Percentiles rank a stretch among this genome's conserved stretches.
Evolutionary conservation across 495 filamentous ascomycete species (phyloP).

Genomic region (Trichoderma gamsii): DNA sequence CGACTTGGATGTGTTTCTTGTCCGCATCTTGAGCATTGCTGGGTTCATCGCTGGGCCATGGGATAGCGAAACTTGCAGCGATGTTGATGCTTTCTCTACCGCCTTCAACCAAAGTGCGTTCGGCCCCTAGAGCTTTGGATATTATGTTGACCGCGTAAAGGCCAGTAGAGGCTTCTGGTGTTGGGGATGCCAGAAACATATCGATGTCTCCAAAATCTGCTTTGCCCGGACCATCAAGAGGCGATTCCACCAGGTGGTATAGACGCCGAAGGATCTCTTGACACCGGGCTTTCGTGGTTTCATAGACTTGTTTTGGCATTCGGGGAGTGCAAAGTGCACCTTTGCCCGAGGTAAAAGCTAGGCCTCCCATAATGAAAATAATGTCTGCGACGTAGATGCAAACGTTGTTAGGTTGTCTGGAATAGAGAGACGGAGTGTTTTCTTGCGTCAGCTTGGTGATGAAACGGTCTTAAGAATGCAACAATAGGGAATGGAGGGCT

Average conservation of each 20-base stretch:
- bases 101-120: constrained; percentile 23
- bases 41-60: constrained; percentile 34
- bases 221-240: constrained; percentile 53
- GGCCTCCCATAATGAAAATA: constrained; percentile 49
- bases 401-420: not conserved
- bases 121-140: constrained; percentile 28
- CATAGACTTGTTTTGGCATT: constrained; percentile 48
- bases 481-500: not conserved
- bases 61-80: constrained; percentile 43
- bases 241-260: constrained; percentile 41
- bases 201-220: constrained; percentile 54
- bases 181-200: constrained; percentile 42
- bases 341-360: constrained; percentile 42
- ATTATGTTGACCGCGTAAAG: constrained; percentile 21
- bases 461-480: not conserved
- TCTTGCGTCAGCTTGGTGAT: too few relatives aligned
- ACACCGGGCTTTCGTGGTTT: constrained; percentile 32
- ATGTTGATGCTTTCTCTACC: constrained; percentile 17
- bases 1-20: constrained; percentile 53
- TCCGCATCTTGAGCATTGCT: constrained; percentile 19
- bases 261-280: constrained; percentile 37
- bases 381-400: not conserved
- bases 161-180: not conserved
- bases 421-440: not conserved
- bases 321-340: constrained; percentile 50